Evolutionary conservation across 2,329 filamentous ascomycete genomes (phyloP), one percentile per base, ranked within the genome.

Genomic region (Mycosphaerelloides madeirae): DNA sequence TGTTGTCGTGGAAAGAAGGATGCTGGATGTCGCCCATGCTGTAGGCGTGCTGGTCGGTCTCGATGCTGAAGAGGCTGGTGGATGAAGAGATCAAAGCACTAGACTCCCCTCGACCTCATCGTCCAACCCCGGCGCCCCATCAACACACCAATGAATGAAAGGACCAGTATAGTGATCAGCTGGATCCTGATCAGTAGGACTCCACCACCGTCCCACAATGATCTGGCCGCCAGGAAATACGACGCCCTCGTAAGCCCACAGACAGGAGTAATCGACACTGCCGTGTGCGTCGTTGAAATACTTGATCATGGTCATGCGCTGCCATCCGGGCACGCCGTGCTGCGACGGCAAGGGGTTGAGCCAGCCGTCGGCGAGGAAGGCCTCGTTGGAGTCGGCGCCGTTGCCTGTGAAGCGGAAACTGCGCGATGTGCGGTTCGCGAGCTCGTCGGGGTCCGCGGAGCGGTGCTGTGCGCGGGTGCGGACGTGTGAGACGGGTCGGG

Each of bases 231-330:
- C 72, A 0, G 72, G 72, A 16, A 75, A 46, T 7, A 74, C 69
- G 3, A 74, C 65, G 4, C 71, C 72, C 53, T 75, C 72, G 31
- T 74, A 73, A 2, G 70, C 71, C 69, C 71, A 75, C 2, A 73
- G 57, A n/a, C 56, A 50, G 6, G 67, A 64, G 7, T 41, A 38
- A 19, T 65, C 60, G 15, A 41, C 61, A 43, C 4, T 50, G 16
- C 50, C 52, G 3, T 62, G 44, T 1, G 63, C 49, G 12, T 68
- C 59, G 1, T 50, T 41, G 49, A 67, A 72, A 50, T 75, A 74
- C 57, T 76, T 77, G 68, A 79, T 73, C 63, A 79, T 72, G 0
- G 69, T 74, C 43, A 79, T 63, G 25, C 75, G 68, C 60, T 77
- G 72, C 65, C 73, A 80, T 15, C 77, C 77, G 0, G 70, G 68